Base-by-base conservation (phyloP, 768 basidiomycete species). In the Flagelloscypha sp. region DNA sequence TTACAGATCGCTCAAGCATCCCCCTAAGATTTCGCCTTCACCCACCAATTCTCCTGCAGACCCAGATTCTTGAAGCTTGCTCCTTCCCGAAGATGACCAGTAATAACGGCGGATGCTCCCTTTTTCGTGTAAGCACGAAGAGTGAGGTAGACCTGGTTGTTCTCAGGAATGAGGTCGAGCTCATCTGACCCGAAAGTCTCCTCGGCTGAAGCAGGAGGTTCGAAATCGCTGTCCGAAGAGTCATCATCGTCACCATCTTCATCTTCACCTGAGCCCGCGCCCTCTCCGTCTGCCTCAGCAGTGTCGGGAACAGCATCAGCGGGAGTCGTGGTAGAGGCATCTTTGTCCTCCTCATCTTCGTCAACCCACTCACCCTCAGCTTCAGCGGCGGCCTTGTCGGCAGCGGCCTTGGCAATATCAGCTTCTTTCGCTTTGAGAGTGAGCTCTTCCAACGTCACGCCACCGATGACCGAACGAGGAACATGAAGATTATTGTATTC, bases 91-190 rank as follows among this genome's bases (percentile, higher is more conserved):
- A 61, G 33, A 46, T 63, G 59, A 11, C 62, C 62, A 13, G 35
- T 47, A 2, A 65, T 46, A 9, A 49, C 48, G 8, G 52, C 60
- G 17, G 50, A 41, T 3, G 53, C 50, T 7, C 54, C 47, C 35
- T 45, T 52, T n/a, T 58, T 51, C 13, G 62, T 63, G 35, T 66
- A 66, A 4, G 65, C 63, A 19, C 58, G 50, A 33, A 66, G 37
- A 2, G 62, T 63, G 6, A 65, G 42, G 30, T 57, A 53, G 3
- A 61, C n/a, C n/a, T n/a, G n/a, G n/a, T n/a, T n/a, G n/a, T n/a
- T n/a, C n/a, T n/a, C n/a, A n/a, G n/a, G n/a, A n/a, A n/a, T n/a
- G n/a, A n/a, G n/a, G n/a, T n/a, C n/a, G n/a, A n/a, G n/a, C n/a
- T n/a, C n/a, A n/a, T n/a, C n/a, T n/a, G n/a, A n/a, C n/a, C n/a